Evolutionary conservation across 2,329 filamentous ascomycete genomes (phyloP), one percentile per base, ranked within the genome.

Genomic region (Parafenestella ontariensis): DNA sequence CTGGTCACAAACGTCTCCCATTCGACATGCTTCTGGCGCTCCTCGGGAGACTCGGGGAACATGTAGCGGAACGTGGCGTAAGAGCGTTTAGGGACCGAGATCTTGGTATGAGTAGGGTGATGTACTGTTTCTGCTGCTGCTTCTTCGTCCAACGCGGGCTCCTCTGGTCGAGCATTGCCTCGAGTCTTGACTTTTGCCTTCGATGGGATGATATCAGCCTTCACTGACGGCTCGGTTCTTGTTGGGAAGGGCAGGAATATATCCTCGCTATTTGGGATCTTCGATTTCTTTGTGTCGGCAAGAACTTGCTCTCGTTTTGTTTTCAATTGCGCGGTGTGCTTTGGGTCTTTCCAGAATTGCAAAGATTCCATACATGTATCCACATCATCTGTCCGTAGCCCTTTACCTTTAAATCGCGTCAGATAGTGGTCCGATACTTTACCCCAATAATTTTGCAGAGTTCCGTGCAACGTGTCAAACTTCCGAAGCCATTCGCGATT

Each of bases 1-100:
- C 56, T 47, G 3, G n/a, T 21, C 2, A 65, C 58, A 18, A 65
- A 65, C 3, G 47, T 42, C 13, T 52, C 44, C 61, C 59, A 68
- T 1, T 54, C 40, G 2, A 62, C 34, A 1, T 4, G 31, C 15
- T 48, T 33, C 11, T 36, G 29, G 9, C 56, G 52, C 28, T 68
- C 65, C 18, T 61, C 54, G n/a, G 23, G 3, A 0, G 50, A 36
- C 4, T 8, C n/a, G 1, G 65, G 61, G 40, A 61, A 65, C 61
- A 66, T 63, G 13, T 15, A 37, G 5, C 42, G 42, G 3, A 63
- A 49, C 2, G 54, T 46, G 15, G 37, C 23, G 2, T 49, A 23
- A 1, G 55, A 36, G 1, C 58, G 55, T 37, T 61, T 58, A 15
- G 44, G 18, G 5, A 54, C 11, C 15, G 18, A 6, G 33, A 49